phyloP scores from a whole-genome alignment of 179 eudicot genomes.

The Sideroxylon spinosum region DNA sequence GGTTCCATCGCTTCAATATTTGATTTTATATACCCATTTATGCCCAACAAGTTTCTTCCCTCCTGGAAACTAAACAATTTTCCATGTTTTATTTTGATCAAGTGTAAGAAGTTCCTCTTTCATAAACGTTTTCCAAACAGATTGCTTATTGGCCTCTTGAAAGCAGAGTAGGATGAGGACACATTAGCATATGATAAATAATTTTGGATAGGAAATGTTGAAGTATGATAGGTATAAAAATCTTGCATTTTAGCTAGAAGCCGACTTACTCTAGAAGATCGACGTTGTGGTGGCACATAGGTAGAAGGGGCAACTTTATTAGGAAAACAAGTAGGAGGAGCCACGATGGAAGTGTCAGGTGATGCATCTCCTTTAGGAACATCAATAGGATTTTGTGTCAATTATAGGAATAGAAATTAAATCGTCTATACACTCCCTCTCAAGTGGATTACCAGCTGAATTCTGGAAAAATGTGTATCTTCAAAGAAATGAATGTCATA shows the following conservation, averaged over 20 bases:
- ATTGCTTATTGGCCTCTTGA: not conserved
- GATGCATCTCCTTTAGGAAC: not conserved
- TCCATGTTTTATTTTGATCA: not conserved
- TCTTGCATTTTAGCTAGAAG: conserved; percentile 3
- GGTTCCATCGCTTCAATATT: not conserved
- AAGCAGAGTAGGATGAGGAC: not conserved
- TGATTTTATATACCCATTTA: conserved; percentile 11
- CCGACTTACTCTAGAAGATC: not conserved
- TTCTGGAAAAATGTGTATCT: not conserved
- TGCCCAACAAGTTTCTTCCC: not conserved
- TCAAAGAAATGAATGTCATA: not conserved
- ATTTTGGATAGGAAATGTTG: not conserved
- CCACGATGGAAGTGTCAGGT: not conserved
- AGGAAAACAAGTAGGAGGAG: not conserved
- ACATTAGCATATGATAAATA: conserved; percentile 2
- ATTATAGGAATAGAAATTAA: not conserved
- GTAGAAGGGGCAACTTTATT: not conserved
- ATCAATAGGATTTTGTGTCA: not conserved
- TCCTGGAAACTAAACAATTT: not conserved
- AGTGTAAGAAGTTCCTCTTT: not conserved
- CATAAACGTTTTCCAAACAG: not conserved
- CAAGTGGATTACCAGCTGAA: not conserved
- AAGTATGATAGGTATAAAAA: conserved; percentile 4
- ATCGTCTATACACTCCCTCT: too few species aligned
- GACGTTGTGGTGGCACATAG: not conserved